Evolutionary conservation across 192 early-diverging fungal species (phyloP).

Genomic region (Coemansia javaensis): DNA sequence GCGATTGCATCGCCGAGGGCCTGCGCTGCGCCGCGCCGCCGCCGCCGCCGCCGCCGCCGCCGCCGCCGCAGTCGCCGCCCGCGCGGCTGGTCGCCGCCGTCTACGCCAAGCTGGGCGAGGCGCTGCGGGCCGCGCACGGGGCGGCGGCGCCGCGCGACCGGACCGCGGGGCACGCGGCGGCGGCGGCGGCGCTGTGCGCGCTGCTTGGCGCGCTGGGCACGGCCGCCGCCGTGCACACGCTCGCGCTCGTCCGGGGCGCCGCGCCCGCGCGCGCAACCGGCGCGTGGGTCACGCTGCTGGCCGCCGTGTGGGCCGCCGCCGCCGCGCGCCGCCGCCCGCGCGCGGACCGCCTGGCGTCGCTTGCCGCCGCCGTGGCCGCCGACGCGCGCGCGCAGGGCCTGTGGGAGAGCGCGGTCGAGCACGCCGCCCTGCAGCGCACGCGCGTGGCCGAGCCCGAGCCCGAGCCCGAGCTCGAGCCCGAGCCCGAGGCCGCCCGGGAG

Average conservation of each 20-base stretch:
- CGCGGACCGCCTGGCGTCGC: constrained; percentile 8
- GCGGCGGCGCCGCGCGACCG: background rate
- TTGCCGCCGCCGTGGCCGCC: background rate
- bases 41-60: background rate
- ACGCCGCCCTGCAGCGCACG: constrained; percentile 9
- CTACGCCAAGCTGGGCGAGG: constrained; percentile 20
- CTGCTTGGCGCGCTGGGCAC: constrained; percentile 8
- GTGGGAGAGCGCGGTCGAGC: constrained; percentile 25
- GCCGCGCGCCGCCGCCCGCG: constrained; percentile 1
- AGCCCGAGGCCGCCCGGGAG: background rate
- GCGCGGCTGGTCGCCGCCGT: constrained; percentile 10
- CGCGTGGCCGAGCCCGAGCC: constrained; percentile 1
- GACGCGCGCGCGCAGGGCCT: constrained; percentile 12
- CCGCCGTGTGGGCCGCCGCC: constrained; percentile 18
- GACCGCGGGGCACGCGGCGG: constrained; percentile 16
- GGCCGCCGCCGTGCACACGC: constrained; percentile 1
- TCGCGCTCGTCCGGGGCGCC: constrained; percentile 9
- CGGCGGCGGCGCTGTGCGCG: constrained; percentile 15
- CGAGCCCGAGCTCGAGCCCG: no score
- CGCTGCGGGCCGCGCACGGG: constrained; percentile 6
- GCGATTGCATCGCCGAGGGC: constrained; percentile 36
- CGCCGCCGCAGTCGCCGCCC: background rate
- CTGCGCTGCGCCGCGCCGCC: constrained; percentile 3
- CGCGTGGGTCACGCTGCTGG: constrained; percentile 24
- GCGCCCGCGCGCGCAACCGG: constrained; percentile 4